Base-by-base conservation (phyloP, 768 basidiomycete species). In the Lentinula sp. region DNA sequence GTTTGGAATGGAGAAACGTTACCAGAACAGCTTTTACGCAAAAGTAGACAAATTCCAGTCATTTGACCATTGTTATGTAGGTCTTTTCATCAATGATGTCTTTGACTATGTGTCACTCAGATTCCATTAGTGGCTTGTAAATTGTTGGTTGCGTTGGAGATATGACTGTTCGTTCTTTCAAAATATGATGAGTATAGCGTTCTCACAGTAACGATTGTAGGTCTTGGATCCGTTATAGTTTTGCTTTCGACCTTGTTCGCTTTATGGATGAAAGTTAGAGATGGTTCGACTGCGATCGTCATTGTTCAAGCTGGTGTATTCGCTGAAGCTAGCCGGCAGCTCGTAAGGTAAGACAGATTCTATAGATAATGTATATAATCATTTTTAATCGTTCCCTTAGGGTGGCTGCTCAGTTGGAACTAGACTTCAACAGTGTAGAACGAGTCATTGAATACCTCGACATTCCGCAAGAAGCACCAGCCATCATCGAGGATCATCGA, bases 381-480 rank as follows among this genome's bases (percentile, higher is more conserved):
- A 20, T 36, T 18, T 13, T 50, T 49, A 42, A 61, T 57, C 43
- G 16, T 37, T 15, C 33, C 13, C 41, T 7, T 62, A 84, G 85
- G 64, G 86, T 89, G 8, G 80, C 82, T 51, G 88, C 87, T 2
- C 86, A 88, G 64, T 70, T 89, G 1, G 88, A 89, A 67, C 78
- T 89, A 12, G 86, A 89, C 65, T 89, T 88, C 71, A 89, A 88
- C 66, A 85, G 86, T 42, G 83, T 90, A 1, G 88, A 91, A 66
- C 83, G 89, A 61, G 85, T 90, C 23, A 79, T 83, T 15, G 88
- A 89, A 69, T 90, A 90, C 67, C 75, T 89, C 18, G 80, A 82
- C 39, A 79, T 88, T 7, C 80, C 82, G 1, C 85, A 88, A 69
- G 88, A 91, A 70, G 85, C 87, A 0, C 85, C 86, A 45, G 81